A percentile compares a stretch with the other conserved stretches of the same genome.
These are phyloP conservation scores for Staphylotrichum longicolle DNA, from an alignment of 495 filamentous ascomycete species.

Conservation along the genomic window DNA sequence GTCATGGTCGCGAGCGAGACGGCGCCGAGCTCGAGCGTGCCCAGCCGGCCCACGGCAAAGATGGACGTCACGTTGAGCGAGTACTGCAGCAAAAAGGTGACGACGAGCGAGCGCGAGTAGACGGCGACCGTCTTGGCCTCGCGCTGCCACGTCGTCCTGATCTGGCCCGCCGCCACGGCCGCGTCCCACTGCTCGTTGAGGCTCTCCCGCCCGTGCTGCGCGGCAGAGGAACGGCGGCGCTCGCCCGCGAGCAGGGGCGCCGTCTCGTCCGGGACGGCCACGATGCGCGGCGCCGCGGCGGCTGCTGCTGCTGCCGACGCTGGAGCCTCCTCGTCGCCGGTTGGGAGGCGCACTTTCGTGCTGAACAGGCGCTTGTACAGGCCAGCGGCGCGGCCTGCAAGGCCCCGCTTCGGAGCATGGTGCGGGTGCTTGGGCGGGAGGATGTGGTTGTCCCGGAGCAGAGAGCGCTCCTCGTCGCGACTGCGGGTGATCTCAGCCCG, in stretches of 20 bases:
- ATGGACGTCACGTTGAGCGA: conserved; percentile 69
- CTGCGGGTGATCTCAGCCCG: conserved; percentile 62
- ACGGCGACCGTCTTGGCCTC: conserved; percentile 65
- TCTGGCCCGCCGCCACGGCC: conserved; percentile 69
- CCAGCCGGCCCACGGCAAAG: conserved; percentile 64
- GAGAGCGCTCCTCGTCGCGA: conserved; percentile 67
- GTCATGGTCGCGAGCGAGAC: conserved; percentile 68
- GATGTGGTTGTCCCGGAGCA: conserved; percentile 75
- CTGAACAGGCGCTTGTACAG: conserved; percentile 48
- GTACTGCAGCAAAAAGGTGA: conserved; percentile 73
- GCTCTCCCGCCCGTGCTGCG: conserved; percentile 33
- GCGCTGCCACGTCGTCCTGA: conserved; percentile 82
- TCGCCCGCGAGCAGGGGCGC: conserved; percentile 37
- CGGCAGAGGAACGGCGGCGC: conserved; percentile 10
- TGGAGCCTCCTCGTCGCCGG: conserved; percentile 34
- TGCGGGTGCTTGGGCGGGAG: conserved; percentile 60
- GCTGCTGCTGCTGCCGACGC: background rate
- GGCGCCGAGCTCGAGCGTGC: conserved; percentile 62
- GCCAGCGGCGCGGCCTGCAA: conserved; percentile 24
- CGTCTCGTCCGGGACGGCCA: conserved; percentile 37
- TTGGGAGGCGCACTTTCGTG: conserved; percentile 40
- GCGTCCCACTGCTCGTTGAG: conserved; percentile 71
- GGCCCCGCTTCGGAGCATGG: conserved; percentile 12
- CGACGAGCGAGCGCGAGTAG: conserved; percentile 59
- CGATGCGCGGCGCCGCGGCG: conserved; percentile 23